A percentile compares a stretch with the other conserved stretches of the same genome.
Evolutionary conservation across 345 rosid genomes (phyloP).

Genomic region (Hibiscus mutabilis): DNA sequence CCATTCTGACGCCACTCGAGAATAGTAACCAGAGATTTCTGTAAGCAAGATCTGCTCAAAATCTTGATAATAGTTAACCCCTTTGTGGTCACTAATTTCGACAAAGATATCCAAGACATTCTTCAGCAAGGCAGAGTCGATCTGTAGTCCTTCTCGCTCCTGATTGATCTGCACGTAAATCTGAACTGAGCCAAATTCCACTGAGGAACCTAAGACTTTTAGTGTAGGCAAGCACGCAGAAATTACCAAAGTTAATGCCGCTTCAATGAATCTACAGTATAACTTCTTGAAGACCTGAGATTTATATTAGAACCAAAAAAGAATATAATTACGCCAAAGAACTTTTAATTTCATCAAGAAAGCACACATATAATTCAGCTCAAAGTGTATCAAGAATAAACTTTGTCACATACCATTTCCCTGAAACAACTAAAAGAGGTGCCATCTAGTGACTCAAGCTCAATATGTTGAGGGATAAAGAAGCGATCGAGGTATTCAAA

Average conservation of each 20-base stretch:
- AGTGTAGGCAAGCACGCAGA: background rate
- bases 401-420: constrained; percentile 16
- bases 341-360: background rate
- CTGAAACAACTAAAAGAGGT: constrained; percentile 13
- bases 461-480: constrained; percentile 11
- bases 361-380: background rate
- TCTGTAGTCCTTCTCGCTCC: constrained; percentile 20
- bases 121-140: constrained; percentile 17
- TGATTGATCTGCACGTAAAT: constrained; percentile 18
- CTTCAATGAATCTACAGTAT: constrained; percentile 5
- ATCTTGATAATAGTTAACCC: constrained; percentile 15
- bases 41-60: constrained; percentile 23
- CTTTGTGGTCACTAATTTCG: constrained; percentile 10
- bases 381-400: background rate
- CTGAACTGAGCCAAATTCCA: background rate
- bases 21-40: constrained; percentile 17
- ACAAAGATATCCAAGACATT: constrained; percentile 11
- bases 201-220: background rate
- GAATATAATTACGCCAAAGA: background rate
- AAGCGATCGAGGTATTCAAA: constrained; percentile 23
- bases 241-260: constrained; percentile 18
- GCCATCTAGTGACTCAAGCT: constrained; percentile 9
- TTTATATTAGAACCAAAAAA: background rate
- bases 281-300: constrained; percentile 22
- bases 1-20: constrained; percentile 20